Conservation (phyloP, 495 filamentous ascomycete genomes). For the Neurospora hispaniola region DNA sequence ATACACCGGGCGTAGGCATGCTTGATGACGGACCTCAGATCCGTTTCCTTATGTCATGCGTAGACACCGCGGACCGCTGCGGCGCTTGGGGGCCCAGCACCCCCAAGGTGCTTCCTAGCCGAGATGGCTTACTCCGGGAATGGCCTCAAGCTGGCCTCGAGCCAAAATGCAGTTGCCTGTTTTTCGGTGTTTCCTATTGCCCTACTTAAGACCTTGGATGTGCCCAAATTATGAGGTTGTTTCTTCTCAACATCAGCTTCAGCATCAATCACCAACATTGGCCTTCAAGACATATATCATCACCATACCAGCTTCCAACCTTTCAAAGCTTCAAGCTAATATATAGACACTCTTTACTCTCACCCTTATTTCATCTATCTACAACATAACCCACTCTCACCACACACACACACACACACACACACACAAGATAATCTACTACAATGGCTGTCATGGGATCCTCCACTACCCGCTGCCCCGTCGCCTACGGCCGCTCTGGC, state of each 20-base stretch:
- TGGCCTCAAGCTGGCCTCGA: neutral
- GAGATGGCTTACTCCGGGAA: neutral
- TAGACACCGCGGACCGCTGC: neutral
- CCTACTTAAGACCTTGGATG: conserved; percentile 22
- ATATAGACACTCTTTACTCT: conserved; percentile 3
- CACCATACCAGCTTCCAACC: conserved; percentile 1
- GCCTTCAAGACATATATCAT: neutral
- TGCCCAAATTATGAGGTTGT: conserved; percentile 9
- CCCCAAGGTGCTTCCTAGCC: neutral
- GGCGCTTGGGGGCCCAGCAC: neutral
- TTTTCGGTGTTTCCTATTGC: neutral
- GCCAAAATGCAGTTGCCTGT: neutral
- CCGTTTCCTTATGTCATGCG: neutral
- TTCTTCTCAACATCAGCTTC: conserved; percentile 20
- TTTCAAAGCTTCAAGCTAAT: neutral
- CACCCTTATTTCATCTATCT: neutral
- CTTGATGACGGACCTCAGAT: neutral
- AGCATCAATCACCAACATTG: conserved; percentile 1
- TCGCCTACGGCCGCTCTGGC: conserved; percentile 44
- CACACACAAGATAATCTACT: conserved; percentile 9
- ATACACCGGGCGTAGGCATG: neutral
- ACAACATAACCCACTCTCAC: conserved; percentile 1
- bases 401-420: conserved; percentile 4
- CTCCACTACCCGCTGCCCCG: conserved; percentile 38
- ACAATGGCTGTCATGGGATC: conserved; percentile 33